A percentile compares a stretch with the other conserved stretches of the same genome.
Evolutionary conservation across 2,329 filamentous ascomycete genomes (phyloP).

Genomic region (Byssothecium circinans): DNA sequence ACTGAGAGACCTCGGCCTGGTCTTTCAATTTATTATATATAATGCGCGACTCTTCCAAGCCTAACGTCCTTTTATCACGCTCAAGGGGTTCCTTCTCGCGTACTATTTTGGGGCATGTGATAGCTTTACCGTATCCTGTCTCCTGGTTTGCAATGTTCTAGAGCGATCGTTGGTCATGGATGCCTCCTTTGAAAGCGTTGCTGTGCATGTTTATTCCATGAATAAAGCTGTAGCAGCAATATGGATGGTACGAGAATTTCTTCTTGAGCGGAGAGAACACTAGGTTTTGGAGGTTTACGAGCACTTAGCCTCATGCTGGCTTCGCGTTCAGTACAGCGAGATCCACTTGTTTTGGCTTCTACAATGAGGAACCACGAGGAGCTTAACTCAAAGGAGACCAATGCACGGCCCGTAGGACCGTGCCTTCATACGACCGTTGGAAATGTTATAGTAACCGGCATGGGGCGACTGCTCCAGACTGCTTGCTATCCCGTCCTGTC

Average conservation of each 20-base stretch:
- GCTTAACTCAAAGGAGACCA: slow-evolving; percentile 16
- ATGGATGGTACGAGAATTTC: slow-evolving; percentile 21
- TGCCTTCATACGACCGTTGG: slow-evolving; percentile 12
- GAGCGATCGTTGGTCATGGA: slow-evolving; percentile 24
- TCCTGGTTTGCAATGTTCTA: slow-evolving; percentile 28
- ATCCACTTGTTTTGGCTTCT: slow-evolving; percentile 21
- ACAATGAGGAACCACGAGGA: slow-evolving; percentile 1
- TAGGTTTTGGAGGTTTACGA: slow-evolving; percentile 19
- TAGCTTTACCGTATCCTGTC: slow-evolving; percentile 10
- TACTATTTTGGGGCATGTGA: slow-evolving; percentile 29
- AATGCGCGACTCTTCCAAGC: slow-evolving; percentile 17
- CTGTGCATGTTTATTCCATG: slow-evolving; percentile 18
- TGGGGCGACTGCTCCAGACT: slow-evolving; percentile 16
- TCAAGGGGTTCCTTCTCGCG: slow-evolving; percentile 10
- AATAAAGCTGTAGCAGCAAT: slow-evolving; percentile 26
- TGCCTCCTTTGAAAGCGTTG: neutral
- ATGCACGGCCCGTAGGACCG: slow-evolving; percentile 21
- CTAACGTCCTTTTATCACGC: slow-evolving; percentile 17
- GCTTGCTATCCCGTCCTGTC: slow-evolving; percentile 24
- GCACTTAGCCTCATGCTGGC: slow-evolving; percentile 10
- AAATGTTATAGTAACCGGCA: slow-evolving; percentile 13
- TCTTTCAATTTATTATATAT: slow-evolving; percentile 40
- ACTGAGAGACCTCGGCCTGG: slow-evolving; percentile 31
- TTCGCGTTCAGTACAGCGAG: slow-evolving; percentile 12
- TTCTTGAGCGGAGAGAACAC: slow-evolving; percentile 20